These are phyloP conservation scores for Sequoiadendron giganteum DNA, from an alignment of 75 land plant genomes.

Conservation along the genomic window DNA sequence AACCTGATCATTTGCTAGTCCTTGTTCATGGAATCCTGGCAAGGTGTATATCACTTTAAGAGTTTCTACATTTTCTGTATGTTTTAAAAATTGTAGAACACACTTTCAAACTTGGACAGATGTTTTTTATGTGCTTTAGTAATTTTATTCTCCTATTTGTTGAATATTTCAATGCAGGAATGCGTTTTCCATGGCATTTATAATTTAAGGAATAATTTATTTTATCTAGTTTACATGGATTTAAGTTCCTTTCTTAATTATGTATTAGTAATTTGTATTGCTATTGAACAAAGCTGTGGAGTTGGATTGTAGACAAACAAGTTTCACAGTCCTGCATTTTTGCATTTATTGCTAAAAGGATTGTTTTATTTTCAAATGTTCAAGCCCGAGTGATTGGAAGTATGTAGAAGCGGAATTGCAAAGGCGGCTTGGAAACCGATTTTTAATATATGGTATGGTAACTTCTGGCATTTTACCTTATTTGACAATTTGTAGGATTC, in stretches of 20 bases:
- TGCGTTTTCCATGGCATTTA: not conserved
- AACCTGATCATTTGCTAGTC: constrained; percentile 86
- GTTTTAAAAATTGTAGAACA: not conserved
- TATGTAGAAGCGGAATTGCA: constrained; percentile 77
- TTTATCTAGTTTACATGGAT: not conserved
- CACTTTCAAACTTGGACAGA: not conserved
- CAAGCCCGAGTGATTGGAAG: constrained; percentile 93
- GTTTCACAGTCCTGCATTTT: not conserved
- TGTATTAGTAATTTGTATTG: not conserved
- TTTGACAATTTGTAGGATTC: not conserved
- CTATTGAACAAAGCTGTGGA: constrained; percentile 9
- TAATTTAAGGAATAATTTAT: not conserved
- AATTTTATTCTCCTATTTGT: not conserved
- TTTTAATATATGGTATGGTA: constrained; percentile 75
- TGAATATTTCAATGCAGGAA: not conserved
- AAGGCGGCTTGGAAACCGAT: constrained; percentile 63
- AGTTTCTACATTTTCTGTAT: not conserved
- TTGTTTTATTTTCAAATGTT: constrained; percentile 1
- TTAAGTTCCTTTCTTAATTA: not conserved
- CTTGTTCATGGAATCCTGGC: constrained; percentile 92
- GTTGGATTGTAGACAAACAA: not conserved
- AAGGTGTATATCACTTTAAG: constrained; percentile 44
- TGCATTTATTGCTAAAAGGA: constrained; percentile 3
- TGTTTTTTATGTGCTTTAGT: not conserved
- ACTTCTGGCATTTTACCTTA: not conserved